These are phyloP conservation scores for Trametes sanguinea DNA, from an alignment of 768 basidiomycete species.

Conservation along the genomic window DNA sequence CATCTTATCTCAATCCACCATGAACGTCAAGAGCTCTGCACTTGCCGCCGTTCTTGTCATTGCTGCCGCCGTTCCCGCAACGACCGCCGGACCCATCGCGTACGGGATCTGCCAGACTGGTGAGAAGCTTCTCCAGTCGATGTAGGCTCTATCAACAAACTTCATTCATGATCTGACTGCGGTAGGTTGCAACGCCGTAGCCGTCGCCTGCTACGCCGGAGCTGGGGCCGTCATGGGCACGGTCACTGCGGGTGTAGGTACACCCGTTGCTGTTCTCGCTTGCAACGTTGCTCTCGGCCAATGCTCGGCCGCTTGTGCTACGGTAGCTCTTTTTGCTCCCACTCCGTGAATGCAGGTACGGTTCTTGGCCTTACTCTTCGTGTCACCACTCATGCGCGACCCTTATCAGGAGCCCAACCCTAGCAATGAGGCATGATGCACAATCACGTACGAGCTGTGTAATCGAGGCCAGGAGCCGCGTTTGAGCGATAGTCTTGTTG, in stretches of 20 bases:
- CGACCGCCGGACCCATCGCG: constrained; percentile 37
- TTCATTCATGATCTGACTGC: not conserved
- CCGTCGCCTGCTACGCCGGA: constrained; percentile 46
- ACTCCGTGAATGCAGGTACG: constrained; percentile 29
- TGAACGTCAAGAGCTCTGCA: constrained; percentile 10
- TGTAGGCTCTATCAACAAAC: constrained; percentile 29
- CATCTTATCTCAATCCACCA: not conserved
- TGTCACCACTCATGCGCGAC: not conserved
- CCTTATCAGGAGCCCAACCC: not conserved
- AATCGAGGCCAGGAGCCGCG: too few relatives aligned
- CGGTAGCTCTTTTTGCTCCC: constrained; percentile 38
- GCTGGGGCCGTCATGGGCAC: constrained; percentile 48
- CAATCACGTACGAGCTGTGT: too few relatives aligned
- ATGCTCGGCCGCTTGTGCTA: constrained; percentile 45
- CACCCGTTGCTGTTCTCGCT: constrained; percentile 40
- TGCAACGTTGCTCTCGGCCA: constrained; percentile 48
- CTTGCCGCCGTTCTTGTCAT: constrained; percentile 6
- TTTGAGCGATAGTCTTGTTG: too few relatives aligned
- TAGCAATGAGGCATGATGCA: not conserved
- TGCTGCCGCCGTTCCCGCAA: not conserved
- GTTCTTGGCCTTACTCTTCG: not conserved
- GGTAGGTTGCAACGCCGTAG: constrained; percentile 39
- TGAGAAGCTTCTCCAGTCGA: constrained; percentile 27
- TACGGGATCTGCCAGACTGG: constrained; percentile 48
- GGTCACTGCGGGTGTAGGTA: constrained; percentile 38